phyloP scores from a whole-genome alignment of 768 basidiomycete species.

The Tulasnella sp. region DNA sequence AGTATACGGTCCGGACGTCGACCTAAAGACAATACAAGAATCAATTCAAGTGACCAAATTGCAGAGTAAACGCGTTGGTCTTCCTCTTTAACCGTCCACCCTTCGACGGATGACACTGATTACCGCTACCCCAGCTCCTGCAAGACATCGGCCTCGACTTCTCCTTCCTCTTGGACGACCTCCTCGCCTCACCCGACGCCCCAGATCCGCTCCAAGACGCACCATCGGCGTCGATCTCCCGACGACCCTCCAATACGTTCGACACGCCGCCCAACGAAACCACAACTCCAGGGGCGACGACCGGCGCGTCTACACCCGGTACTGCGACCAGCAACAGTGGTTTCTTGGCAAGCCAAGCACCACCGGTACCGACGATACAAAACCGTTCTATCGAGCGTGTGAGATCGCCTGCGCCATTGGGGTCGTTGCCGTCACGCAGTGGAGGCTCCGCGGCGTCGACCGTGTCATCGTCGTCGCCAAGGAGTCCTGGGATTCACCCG shows the following conservation, averaged over 20 bases:
- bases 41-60: constrained; percentile 60
- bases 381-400: neutral
- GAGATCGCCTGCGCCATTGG: neutral
- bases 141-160: constrained; percentile 94
- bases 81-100: neutral
- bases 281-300: no score
- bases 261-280: neutral
- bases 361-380: neutral
- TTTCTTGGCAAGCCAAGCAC: no score
- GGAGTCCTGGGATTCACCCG: neutral
- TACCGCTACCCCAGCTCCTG: constrained; percentile 41
- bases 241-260: neutral
- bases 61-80: constrained; percentile 70
- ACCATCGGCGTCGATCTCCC: neutral
- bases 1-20: constrained; percentile 75
- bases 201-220: neutral
- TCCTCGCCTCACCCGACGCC: constrained; percentile 29
- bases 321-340: no score
- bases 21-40: constrained; percentile 58
- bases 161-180: constrained; percentile 73
- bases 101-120: neutral
- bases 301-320: no score
- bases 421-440: neutral
- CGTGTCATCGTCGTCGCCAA: neutral
- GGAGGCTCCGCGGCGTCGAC: neutral